Evolutionary conservation across 768 basidiomycete species (phyloP).

Genomic region (Xerocomus potaroensis): DNA sequence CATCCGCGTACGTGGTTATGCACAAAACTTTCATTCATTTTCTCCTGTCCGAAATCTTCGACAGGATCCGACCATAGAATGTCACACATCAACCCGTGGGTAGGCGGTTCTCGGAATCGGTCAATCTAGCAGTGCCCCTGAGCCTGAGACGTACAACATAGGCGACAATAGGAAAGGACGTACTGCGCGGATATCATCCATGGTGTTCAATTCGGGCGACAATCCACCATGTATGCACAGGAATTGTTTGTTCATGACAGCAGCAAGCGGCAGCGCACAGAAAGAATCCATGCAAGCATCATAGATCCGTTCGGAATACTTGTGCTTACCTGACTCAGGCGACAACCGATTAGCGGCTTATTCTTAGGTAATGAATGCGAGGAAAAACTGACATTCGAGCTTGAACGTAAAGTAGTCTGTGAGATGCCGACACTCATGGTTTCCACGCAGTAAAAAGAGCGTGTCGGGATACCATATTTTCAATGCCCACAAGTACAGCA

Average conservation of each 20-base stretch:
- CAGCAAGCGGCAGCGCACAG: slow-evolving; percentile 91
- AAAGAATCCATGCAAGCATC: slow-evolving; percentile 99
- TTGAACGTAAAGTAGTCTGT: slow-evolving; percentile 99
- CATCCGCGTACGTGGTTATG: slow-evolving; percentile 98
- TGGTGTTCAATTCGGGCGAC: slow-evolving; percentile 90
- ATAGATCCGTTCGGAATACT: slow-evolving; percentile 95
- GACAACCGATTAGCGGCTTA: slow-evolving; percentile 4
- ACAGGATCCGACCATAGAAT: slow-evolving; percentile 98
- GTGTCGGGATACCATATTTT: slow-evolving; percentile 99
- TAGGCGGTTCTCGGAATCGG: slow-evolving; percentile 97
- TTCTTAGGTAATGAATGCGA: background rate
- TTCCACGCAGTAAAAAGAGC: slow-evolving; percentile 92
- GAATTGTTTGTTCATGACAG: slow-evolving; percentile 99
- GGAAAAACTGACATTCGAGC: slow-evolving; percentile 74
- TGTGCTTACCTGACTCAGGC: slow-evolving; percentile 78
- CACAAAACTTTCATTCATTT: slow-evolving; percentile 82
- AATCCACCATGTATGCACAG: slow-evolving; percentile 97
- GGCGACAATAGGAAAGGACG: slow-evolving; percentile 25
- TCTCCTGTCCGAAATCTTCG: slow-evolving; percentile 96
- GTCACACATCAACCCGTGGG: slow-evolving; percentile 97
- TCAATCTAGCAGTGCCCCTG: slow-evolving; percentile 59
- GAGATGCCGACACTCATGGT: slow-evolving; percentile 97
- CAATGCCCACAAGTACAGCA: slow-evolving; percentile 94
- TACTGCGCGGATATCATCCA: slow-evolving; percentile 90
- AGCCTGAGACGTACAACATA: background rate